Percentiles rank a stretch among this genome's conserved stretches.
Evolutionary conservation across 2,329 filamentous ascomycete genomes (phyloP).

Genomic region (Pyrenophora tritici-repentis): DNA sequence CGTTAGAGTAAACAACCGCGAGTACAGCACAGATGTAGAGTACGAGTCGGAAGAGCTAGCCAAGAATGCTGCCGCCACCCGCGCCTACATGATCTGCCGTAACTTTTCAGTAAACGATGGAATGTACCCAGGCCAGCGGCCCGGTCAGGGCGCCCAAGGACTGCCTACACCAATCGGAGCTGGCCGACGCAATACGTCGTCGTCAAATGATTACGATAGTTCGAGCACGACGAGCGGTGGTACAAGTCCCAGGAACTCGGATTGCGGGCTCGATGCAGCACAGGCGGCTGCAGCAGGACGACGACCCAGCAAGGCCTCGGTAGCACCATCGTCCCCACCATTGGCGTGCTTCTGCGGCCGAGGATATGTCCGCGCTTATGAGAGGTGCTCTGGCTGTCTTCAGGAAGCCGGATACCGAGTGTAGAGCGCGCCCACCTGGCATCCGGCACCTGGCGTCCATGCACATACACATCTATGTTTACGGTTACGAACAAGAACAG

Average conservation of each 20-base stretch:
- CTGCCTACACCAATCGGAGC: constrained; percentile 68
- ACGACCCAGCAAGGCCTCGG: constrained; percentile 44
- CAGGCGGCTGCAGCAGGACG: constrained; percentile 26
- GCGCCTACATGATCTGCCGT: constrained; percentile 95
- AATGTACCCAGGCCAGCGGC: constrained; percentile 69
- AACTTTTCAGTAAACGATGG: constrained; percentile 97
- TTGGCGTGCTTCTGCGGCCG: constrained; percentile 46
- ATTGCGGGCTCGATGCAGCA: constrained; percentile 50
- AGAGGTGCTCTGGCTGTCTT: constrained; percentile 51
- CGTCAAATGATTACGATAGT: constrained; percentile 57
- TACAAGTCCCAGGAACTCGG: constrained; percentile 58
- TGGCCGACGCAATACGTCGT: constrained; percentile 57
- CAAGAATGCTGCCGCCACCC: constrained; percentile 91
- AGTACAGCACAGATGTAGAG: constrained; percentile 88
- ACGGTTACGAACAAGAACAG: neutral
- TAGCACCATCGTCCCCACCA: constrained; percentile 27
- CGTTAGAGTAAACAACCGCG: constrained; percentile 92
- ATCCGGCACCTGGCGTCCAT: neutral
- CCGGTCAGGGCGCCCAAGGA: constrained; percentile 63
- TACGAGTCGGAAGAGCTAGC: constrained; percentile 83
- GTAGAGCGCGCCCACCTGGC: constrained; percentile 4
- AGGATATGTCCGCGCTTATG: constrained; percentile 48
- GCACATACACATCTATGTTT: no score
- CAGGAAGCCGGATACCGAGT: constrained; percentile 48
- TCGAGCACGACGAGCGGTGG: constrained; percentile 59